Conservation (phyloP, 306 rosid species). For the Malus sieversii region DNA sequence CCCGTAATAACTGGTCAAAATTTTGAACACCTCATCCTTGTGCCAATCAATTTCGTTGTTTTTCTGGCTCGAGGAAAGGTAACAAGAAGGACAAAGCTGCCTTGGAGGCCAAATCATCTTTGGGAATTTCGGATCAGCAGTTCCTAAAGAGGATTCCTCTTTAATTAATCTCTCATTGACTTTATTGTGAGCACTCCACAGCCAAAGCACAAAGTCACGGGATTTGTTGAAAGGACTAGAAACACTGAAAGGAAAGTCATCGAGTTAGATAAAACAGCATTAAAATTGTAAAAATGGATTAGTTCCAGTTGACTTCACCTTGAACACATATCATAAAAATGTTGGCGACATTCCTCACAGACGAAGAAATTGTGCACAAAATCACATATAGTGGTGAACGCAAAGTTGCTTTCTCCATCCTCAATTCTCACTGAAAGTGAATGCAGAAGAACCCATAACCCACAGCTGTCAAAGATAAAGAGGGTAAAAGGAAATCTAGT, state of each 20-base stretch:
- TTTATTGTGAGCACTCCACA: conserved; percentile 79
- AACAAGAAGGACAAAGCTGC: conserved; percentile 75
- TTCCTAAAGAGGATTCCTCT: conserved; percentile 65
- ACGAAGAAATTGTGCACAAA: conserved; percentile 80
- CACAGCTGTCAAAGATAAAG: conserved; percentile 51
- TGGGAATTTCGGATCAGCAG: conserved; percentile 88
- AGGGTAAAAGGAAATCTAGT: background rate
- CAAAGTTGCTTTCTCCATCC: conserved; percentile 83
- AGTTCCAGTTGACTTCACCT: conserved; percentile 35
- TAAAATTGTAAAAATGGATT: conserved; percentile 5
- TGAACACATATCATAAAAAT: conserved; percentile 78
- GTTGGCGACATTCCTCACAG: conserved; percentile 96
- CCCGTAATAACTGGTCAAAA: conserved; percentile 56
- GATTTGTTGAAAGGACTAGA: conserved; percentile 71
- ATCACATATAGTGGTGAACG: conserved; percentile 69
- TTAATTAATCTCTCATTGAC: conserved; percentile 67
- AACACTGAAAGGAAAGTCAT: conserved; percentile 37
- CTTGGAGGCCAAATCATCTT: conserved; percentile 86
- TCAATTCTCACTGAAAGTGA: conserved; percentile 83
- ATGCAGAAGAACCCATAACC: conserved; percentile 96
- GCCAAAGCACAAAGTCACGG: conserved; percentile 76
- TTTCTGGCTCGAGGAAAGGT: conserved; percentile 29
- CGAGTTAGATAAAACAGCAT: conserved; percentile 21
- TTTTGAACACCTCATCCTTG: conserved; percentile 50
- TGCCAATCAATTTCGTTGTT: conserved; percentile 57